A percentile compares a stretch with the other conserved stretches of the same genome.
Conservation (phyloP, 805 yeast species). For the Teunomyces atbi region DNA sequence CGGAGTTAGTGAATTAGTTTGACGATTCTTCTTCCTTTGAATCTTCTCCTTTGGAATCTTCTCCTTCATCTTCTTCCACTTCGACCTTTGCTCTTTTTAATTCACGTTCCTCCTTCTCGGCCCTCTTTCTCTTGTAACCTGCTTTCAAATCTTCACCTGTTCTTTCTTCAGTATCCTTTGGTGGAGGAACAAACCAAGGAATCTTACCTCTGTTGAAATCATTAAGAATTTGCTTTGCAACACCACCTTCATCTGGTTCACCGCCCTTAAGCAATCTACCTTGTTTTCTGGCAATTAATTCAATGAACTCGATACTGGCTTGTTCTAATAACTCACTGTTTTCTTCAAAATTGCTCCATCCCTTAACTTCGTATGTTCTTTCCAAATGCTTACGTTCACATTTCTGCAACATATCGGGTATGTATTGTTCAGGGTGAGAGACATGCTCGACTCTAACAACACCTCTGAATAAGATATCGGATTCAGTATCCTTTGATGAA, state of each 20-base stretch:
- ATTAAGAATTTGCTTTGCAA: slow-evolving; percentile 83
- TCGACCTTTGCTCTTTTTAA: slow-evolving; percentile 22
- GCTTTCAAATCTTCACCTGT: slow-evolving; percentile 59
- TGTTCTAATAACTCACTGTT: slow-evolving; percentile 46
- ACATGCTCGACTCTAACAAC: slow-evolving; percentile 99
- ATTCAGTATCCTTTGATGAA: slow-evolving; percentile 79
- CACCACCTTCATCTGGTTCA: slow-evolving; percentile 94
- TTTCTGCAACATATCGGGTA: slow-evolving; percentile 78
- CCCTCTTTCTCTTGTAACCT: slow-evolving; percentile 51
- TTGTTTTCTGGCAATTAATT: slow-evolving; percentile 85
- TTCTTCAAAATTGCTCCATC: slow-evolving; percentile 63
- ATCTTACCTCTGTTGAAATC: slow-evolving; percentile 97
- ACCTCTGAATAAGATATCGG: slow-evolving; percentile 92
- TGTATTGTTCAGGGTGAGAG: slow-evolving; percentile 90
- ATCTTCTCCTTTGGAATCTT: slow-evolving; percentile 15
- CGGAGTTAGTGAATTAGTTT: slow-evolving; percentile 12
- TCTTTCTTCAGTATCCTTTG: slow-evolving; percentile 72
- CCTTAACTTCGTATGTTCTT: slow-evolving; percentile 91
- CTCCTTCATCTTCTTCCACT: slow-evolving; percentile 19
- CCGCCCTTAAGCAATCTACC: slow-evolving; percentile 96
- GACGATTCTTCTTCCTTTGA: slow-evolving; percentile 28
- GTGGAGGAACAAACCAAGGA: slow-evolving; percentile 91
- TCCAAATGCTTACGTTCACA: slow-evolving; percentile 89
- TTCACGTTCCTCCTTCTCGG: slow-evolving; percentile 42
- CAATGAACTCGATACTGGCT: slow-evolving; percentile 69